Conservation (phyloP, 108 stramenopile species). For the Pseudonitzschia delicatissima region DNA sequence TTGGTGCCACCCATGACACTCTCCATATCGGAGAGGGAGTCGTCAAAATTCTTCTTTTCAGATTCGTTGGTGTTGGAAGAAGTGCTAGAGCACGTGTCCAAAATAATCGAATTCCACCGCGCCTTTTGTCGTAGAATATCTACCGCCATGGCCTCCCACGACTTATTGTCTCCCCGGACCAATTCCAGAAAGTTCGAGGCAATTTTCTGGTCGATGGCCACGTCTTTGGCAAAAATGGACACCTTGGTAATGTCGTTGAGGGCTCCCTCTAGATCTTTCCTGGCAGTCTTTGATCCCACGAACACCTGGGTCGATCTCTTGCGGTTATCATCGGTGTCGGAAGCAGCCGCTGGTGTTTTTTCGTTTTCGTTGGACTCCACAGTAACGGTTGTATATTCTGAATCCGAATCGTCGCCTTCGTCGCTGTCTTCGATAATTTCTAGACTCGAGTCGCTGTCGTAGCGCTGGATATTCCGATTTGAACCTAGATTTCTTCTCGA, state of each 20-base stretch:
- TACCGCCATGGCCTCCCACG: slow-evolving; percentile 38
- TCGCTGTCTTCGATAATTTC: slow-evolving; percentile 2
- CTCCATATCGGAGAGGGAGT: background rate
- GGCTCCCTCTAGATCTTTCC: background rate
- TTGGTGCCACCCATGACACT: background rate
- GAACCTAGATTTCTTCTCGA: background rate
- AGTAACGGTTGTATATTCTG: slow-evolving; percentile 21
- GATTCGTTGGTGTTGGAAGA: background rate
- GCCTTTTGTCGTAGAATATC: slow-evolving; percentile 42
- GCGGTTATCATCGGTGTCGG: background rate
- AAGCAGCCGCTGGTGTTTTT: background rate
- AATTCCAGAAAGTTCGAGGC: slow-evolving; percentile 14
- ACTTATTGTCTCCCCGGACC: slow-evolving; percentile 29
- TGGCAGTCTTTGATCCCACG: background rate
- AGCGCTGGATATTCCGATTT: background rate
- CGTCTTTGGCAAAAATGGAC: slow-evolving; percentile 15
- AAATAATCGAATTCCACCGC: slow-evolving; percentile 32
- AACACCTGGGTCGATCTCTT: slow-evolving; percentile 13
- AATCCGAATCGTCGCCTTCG: slow-evolving; percentile 1
- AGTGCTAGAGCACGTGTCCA: slow-evolving; percentile 18
- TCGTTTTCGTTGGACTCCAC: slow-evolving; percentile 30
- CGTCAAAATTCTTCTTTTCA: background rate
- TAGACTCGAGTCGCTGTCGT: background rate
- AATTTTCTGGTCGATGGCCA: background rate
- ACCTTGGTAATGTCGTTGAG: slow-evolving; percentile 16